A percentile compares a stretch with the other conserved stretches of the same genome.
Evolutionary conservation across 331 rosid species (phyloP).

Genomic region (Pyrus hybrid): DNA sequence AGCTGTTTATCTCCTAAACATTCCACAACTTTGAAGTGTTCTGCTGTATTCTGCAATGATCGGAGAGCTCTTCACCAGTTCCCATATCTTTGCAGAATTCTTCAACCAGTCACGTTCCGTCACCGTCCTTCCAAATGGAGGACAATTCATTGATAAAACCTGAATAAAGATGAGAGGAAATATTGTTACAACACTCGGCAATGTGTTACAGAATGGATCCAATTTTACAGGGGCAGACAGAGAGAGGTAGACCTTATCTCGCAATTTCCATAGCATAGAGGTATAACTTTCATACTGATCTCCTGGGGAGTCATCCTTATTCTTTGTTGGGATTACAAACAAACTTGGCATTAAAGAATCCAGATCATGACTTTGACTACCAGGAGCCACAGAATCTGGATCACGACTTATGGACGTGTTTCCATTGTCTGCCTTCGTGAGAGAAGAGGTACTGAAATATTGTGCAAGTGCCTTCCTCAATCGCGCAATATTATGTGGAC

Average conservation of each 20-base stretch:
- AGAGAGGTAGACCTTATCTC: no score
- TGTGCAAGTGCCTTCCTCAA: constrained; percentile 46
- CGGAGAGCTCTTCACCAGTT: constrained; percentile 63
- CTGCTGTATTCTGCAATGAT: constrained; percentile 56
- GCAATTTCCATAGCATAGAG: background rate
- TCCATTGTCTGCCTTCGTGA: constrained; percentile 23
- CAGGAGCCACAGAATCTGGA: constrained; percentile 7
- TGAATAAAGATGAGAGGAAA: no score
- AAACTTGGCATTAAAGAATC: constrained; percentile 29
- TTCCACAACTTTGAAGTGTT: constrained; percentile 59
- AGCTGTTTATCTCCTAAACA: constrained; percentile 52
- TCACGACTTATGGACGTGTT: constrained; percentile 15
- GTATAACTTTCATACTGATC: constrained; percentile 50
- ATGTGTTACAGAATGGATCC: no score
- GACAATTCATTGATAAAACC: no score
- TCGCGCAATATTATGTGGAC: constrained; percentile 33
- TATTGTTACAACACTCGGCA: no score
- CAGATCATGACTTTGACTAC: constrained; percentile 2
- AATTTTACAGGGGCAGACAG: no score
- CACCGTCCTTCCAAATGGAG: background rate
- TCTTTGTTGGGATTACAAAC: constrained; percentile 44
- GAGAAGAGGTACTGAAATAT: constrained; percentile 45
- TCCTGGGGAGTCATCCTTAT: constrained; percentile 51
- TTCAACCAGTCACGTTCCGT: constrained; percentile 91
- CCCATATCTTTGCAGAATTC: constrained; percentile 83